Conservation (phyloP, 2,329 filamentous ascomycete genomes). For the Ophiosphaerella herpotricha region DNA sequence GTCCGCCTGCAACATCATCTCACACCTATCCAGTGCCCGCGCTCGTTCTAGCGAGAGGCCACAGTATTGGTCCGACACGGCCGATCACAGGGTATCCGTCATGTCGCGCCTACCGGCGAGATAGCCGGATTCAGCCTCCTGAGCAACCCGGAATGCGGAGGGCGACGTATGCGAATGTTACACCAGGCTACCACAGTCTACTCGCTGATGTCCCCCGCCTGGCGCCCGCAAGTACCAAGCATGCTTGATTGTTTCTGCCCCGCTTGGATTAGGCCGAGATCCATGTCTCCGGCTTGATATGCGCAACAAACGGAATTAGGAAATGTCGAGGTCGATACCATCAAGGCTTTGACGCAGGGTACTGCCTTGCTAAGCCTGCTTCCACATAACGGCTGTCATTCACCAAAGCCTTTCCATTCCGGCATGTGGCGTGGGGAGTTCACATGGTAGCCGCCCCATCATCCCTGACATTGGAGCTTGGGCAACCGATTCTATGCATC, state of each 20-base stretch:
- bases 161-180: slow-evolving; percentile 7
- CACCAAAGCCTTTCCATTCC: slow-evolving; percentile 16
- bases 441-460: slow-evolving; percentile 18
- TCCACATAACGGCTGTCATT: slow-evolving; percentile 10
- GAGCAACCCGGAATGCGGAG: slow-evolving; percentile 2
- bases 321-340: slow-evolving; percentile 17
- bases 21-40: slow-evolving; percentile 25
- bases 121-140: slow-evolving; percentile 4
- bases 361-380: slow-evolving; percentile 7
- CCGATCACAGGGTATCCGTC: slow-evolving; percentile 25
- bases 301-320: slow-evolving; percentile 19
- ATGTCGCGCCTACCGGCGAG: slow-evolving; percentile 10
- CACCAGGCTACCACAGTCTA: slow-evolving; percentile 12
- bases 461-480: slow-evolving; percentile 26
- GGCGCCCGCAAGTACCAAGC: neutral
- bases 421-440: slow-evolving; percentile 14
- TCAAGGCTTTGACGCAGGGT: slow-evolving; percentile 6
- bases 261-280: neutral
- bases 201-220: slow-evolving; percentile 33
- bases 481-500: slow-evolving; percentile 17
- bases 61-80: slow-evolving; percentile 13
- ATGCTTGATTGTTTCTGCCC: neutral
- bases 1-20: slow-evolving; percentile 21
- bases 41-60: slow-evolving; percentile 11
- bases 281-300: slow-evolving; percentile 1